These are phyloP conservation scores for Amanita subjunquillea DNA, from an alignment of 768 basidiomycete species.

Conservation along the genomic window DNA sequence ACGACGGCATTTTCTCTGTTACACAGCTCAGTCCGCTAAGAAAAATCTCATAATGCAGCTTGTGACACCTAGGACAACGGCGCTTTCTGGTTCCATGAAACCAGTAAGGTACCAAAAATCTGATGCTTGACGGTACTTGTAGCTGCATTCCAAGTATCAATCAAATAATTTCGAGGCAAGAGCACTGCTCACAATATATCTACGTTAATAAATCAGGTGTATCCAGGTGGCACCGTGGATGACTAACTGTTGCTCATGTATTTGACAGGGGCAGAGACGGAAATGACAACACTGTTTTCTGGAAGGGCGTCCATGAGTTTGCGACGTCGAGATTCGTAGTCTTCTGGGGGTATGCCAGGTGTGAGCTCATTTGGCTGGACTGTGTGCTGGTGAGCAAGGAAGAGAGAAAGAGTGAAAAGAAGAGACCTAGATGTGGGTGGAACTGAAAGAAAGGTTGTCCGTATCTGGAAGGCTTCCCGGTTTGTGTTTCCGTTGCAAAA, in stretches of 20 bases:
- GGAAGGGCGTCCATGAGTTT: conserved; percentile 69
- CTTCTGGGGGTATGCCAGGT: conserved; percentile 65
- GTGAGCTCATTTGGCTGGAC: conserved; percentile 64
- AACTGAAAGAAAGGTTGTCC: conserved; percentile 74
- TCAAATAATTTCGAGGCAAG: background rate
- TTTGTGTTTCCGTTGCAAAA: conserved; percentile 6
- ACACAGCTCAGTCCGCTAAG: conserved; percentile 1
- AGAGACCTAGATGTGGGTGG: conserved; percentile 70
- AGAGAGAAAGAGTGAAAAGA: background rate
- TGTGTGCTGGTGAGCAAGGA: conserved; percentile 13
- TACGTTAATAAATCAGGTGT: conserved; percentile 15
- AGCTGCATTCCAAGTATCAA: conserved; percentile 36
- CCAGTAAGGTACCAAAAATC: conserved; percentile 97
- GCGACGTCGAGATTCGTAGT: conserved; percentile 66
- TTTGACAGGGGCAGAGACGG: conserved; percentile 70
- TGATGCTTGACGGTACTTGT: conserved; percentile 89
- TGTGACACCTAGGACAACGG: conserved; percentile 62
- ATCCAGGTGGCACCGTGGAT: conserved; percentile 3
- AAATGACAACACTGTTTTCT: conserved; percentile 63
- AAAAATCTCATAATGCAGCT: background rate
- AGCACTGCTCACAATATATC: conserved; percentile 56
- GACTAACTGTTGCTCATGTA: conserved; percentile 76
- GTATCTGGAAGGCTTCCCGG: conserved; percentile 58
- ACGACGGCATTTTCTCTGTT: conserved; percentile 54
- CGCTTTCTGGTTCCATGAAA: conserved; percentile 88